Evolutionary conservation across 2,329 filamentous ascomycete species (phyloP), one percentile per base, ranked within the genome.

Genomic region (Alternaria conjuncta): DNA sequence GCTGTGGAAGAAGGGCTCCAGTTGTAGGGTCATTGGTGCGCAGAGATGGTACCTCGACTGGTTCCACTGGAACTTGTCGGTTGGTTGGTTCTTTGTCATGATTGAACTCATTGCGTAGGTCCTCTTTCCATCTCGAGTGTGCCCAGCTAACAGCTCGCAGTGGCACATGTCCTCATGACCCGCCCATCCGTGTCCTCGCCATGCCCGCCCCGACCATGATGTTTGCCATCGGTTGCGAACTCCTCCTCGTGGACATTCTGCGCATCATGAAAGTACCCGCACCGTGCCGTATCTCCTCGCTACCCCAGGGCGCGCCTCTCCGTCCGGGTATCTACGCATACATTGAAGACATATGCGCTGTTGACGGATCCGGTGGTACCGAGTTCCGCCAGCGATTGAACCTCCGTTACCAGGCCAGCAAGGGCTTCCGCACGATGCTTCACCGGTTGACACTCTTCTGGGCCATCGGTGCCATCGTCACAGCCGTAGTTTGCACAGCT

Each of bases 61-160:
- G 80, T 87, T 87, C 72, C 86, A 87, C 61, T 87, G 85, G 86
- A 86, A 86, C 66, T 82, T 86, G 49, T 83, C 83, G 4, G 70
- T 86, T 3, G 85, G 82, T 12, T 87, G 86, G 85, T 80, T 86
- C 51, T 83, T 86, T 60, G 81, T 87, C 70, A 86, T 87, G 84
- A 80, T 86, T 53, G 85, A 87, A 67, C 79, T 87, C 21, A 86
- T 87, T 66, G 82, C 85, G 80, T 83, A 78, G 55, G 79, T 77
- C 5, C 21, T 30, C 26, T 13, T 2, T 25, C 11, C 45, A 6
- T 50, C 30, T 15, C 13, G 46, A 21, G 20, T 15, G 28, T 44
- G 46, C 36, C 11, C 32, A 53, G n/a, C 65, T 66, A 70, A 70
- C 56, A 36, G 21, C 6, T 10, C 20, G 2, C 64, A 83, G 80